Percentiles rank a stretch among this genome's conserved stretches.
phyloP scores from a whole-genome alignment of 495 filamentous ascomycete species.

The Penicillium cataractarum region DNA sequence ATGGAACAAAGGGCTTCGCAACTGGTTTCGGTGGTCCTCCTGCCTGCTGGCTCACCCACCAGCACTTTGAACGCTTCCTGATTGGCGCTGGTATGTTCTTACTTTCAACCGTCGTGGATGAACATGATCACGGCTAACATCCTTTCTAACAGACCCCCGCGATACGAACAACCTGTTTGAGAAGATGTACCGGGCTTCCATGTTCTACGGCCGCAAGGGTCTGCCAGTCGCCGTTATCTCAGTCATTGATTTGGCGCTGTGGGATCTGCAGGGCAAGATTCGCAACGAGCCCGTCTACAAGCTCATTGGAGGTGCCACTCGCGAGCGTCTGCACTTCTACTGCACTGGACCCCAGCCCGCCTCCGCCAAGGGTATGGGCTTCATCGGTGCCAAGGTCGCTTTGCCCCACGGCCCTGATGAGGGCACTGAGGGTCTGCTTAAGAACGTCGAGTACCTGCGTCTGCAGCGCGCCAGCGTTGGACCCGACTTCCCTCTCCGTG shows the following conservation, averaged over 20 bases:
- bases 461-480: conserved; percentile 84
- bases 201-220: conserved; percentile 95
- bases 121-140: neutral
- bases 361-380: conserved; percentile 78
- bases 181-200: conserved; percentile 92
- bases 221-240: conserved; percentile 88
- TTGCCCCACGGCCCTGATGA: conserved; percentile 88
- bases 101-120: neutral
- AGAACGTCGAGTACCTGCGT: conserved; percentile 85
- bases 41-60: conserved; percentile 87
- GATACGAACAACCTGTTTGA: conserved; percentile 89
- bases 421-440: conserved; percentile 75
- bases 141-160: conserved; percentile 63
- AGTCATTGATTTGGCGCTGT: conserved; percentile 88
- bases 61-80: conserved; percentile 90
- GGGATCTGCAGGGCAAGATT: conserved; percentile 89
- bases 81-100: conserved; percentile 66
- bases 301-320: conserved; percentile 84
- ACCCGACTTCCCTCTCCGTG: conserved; percentile 87
- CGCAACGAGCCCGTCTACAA: conserved; percentile 93
- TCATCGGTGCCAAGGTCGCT: conserved; percentile 86
- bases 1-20: conserved; percentile 89
- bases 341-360: conserved; percentile 87
- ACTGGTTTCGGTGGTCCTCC: conserved; percentile 93
- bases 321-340: conserved; percentile 83